phyloP scores from a whole-genome alignment of 768 basidiomycete genomes.

The Kwoniella botswanensis region DNA sequence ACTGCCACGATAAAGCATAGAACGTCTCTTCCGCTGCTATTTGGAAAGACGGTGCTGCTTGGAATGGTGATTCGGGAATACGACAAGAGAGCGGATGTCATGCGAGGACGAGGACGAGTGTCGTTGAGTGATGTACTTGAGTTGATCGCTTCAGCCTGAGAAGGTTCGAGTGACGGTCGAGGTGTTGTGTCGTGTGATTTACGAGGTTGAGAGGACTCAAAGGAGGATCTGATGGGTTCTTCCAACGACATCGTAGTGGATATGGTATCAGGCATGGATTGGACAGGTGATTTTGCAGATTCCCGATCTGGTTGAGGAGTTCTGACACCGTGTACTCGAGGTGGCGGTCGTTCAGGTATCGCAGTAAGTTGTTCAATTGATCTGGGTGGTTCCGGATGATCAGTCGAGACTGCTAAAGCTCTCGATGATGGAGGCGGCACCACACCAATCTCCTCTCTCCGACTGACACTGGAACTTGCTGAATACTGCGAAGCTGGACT shows the following conservation, averaged over 20 bases:
- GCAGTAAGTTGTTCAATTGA: constrained; percentile 8
- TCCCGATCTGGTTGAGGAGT: constrained; percentile 20
- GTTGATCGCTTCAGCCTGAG: constrained; percentile 4
- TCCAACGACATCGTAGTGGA: constrained; percentile 10
- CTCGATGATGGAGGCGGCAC: constrained; percentile 28
- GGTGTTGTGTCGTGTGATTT: constrained; percentile 27
- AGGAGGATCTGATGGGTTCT: constrained; percentile 15
- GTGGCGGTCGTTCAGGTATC: constrained; percentile 12
- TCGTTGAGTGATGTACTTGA: not conserved
- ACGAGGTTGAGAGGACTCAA: constrained; percentile 20
- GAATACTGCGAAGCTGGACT: constrained; percentile 49
- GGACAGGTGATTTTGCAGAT: constrained; percentile 13
- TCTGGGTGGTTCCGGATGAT: not conserved
- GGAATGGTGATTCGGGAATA: constrained; percentile 73
- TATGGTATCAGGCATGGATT: constrained; percentile 13
- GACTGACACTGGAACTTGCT: constrained; percentile 25
- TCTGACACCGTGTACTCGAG: constrained; percentile 18
- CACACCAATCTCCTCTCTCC: constrained; percentile 15
- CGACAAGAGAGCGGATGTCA: constrained; percentile 66
- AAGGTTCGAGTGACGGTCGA: constrained; percentile 24
- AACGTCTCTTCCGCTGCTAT: constrained; percentile 89
- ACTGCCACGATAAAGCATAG: constrained; percentile 83
- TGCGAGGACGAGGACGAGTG: constrained; percentile 12
- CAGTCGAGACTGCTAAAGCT: constrained; percentile 26
- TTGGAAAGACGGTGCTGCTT: constrained; percentile 81